A percentile compares a stretch with the other conserved stretches of the same genome.
These are phyloP conservation scores for Aristolochia californica DNA, from an alignment of 164 flowering plant species.

Conservation along the genomic window DNA sequence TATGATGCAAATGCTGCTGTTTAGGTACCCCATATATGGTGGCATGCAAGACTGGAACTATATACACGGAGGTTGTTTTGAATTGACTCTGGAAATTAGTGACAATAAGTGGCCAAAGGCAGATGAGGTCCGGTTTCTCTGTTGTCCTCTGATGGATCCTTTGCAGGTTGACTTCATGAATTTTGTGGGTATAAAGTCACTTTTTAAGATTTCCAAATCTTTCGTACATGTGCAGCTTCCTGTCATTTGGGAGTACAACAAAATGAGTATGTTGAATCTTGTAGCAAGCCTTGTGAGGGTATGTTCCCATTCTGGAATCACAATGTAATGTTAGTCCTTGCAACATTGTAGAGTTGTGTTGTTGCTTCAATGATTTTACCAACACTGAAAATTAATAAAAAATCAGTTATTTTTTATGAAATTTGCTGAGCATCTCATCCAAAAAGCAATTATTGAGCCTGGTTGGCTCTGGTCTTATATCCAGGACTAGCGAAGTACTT, in stretches of 20 bases:
- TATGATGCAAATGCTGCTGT: slow-evolving; percentile 2
- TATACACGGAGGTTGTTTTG: slow-evolving; percentile 83
- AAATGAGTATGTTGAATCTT: slow-evolving; percentile 88
- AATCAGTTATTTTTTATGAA: too few relatives aligned
- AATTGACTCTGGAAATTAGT: slow-evolving; percentile 85
- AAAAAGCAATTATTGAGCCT: too few relatives aligned
- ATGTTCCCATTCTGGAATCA: not conserved
- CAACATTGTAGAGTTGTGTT: not conserved
- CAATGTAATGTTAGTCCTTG: not conserved
- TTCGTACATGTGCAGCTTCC: slow-evolving; percentile 52
- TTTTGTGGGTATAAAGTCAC: too few relatives aligned
- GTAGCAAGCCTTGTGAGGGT: slow-evolving; percentile 86
- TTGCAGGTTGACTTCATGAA: not conserved
- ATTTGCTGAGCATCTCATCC: too few relatives aligned
- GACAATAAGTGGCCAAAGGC: slow-evolving; percentile 92
- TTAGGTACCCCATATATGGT: slow-evolving; percentile 96
- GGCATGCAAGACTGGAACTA: slow-evolving; percentile 99
- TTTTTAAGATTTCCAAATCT: not conserved
- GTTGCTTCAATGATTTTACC: too few relatives aligned
- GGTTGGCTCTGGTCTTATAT: too few relatives aligned
- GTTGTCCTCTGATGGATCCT: not conserved
- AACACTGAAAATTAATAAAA: too few relatives aligned
- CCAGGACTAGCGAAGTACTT: too few relatives aligned
- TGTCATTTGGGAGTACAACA: slow-evolving; percentile 73
- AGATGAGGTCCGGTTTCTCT: slow-evolving; percentile 46